Evolutionary conservation across 2,329 filamentous ascomycete species (phyloP), one percentile per base, ranked within the genome.

Genomic region (Zasmidium angulare): DNA sequence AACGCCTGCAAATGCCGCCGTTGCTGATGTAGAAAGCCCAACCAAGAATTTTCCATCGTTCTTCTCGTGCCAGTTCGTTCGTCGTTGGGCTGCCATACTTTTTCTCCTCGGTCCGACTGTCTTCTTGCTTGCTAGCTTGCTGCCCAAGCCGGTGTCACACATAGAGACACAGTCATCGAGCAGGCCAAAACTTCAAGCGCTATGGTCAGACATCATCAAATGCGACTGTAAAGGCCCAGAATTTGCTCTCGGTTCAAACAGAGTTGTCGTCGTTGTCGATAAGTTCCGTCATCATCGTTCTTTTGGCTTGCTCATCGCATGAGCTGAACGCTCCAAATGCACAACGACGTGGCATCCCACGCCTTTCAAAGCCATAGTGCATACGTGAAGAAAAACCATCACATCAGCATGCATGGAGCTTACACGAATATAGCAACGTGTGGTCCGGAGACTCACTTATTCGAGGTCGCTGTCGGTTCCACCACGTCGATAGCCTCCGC

Each of bases 381-480:
- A 43, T 17, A 17, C 4, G 36, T 43, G 36, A 43, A 17, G 36
- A 14, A 43, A 43, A 43, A 7, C 11, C 36, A 43, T 43, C 36
- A 43, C 36, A 43, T 43, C 36, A 43, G n/a, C 36, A 3, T 17
- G 36, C 36, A 43, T 43, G 36, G 36, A 43, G 36, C 36, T 43
- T 43, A 43, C 6, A 17, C 36, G 3, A 3, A 43, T 43, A 10
- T 17, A 43, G 36, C 6, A 43, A 10, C 36, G 36, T 29, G 26
- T 29, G n/a, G n/a, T n/a, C n/a, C n/a, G n/a, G n/a, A n/a, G n/a
- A n/a, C 29, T 40, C 52, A 20, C 17, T 54, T 53, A 69, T 29
- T 69, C 68, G 40, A 69, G 55, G 50, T 69, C 68, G 53, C 68
- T 69, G 54, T 69, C 68, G 6, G 63, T 58, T n/a, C 61, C 65